These are phyloP conservation scores for Areca catechu DNA, from an alignment of 176 grass and related monocot genomes.

Conservation along the genomic window DNA sequence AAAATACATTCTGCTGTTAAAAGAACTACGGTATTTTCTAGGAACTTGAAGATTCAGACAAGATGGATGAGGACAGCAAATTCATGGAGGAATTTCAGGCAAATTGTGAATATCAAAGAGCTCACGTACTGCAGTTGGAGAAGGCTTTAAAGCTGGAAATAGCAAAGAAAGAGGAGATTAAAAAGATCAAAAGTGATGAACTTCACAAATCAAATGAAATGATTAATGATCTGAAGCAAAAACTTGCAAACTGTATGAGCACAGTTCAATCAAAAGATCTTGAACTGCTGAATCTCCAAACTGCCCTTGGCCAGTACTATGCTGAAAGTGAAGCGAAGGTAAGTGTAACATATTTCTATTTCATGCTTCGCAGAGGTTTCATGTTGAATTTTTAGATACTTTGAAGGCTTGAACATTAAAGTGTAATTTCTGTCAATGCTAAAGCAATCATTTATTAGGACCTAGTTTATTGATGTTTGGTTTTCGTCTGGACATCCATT, in stretches of 20 bases:
- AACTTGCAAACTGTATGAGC: slow-evolving; percentile 64
- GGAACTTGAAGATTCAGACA: slow-evolving; percentile 95
- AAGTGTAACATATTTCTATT: not conserved
- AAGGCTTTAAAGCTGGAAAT: slow-evolving; percentile 62
- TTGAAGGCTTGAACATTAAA: too few relatives aligned
- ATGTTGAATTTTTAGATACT: too few relatives aligned
- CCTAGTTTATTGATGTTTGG: not conserved
- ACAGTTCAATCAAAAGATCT: slow-evolving; percentile 74
- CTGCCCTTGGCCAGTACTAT: slow-evolving; percentile 98
- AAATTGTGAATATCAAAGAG: slow-evolving; percentile 63
- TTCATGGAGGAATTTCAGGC: slow-evolving; percentile 61
- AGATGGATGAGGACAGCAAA: slow-evolving; percentile 83
- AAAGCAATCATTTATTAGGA: not conserved
- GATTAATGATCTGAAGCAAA: slow-evolving; percentile 65
- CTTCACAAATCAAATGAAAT: slow-evolving; percentile 64
- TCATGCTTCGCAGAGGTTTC: too few relatives aligned
- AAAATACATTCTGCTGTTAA: not conserved
- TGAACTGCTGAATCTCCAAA: slow-evolving; percentile 93
- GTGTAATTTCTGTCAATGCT: too few relatives aligned
- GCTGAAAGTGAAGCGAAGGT: slow-evolving; percentile 97
- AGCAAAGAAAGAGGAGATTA: slow-evolving; percentile 54
- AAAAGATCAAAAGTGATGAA: slow-evolving; percentile 55
- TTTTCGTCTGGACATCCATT: not conserved
- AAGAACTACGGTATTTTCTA: slow-evolving; percentile 19
- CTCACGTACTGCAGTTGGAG: slow-evolving; percentile 70